These are phyloP conservation scores for Leccinum subspadiceum DNA, from an alignment of 1,284 basidiomycete species.

Conservation along the genomic window DNA sequence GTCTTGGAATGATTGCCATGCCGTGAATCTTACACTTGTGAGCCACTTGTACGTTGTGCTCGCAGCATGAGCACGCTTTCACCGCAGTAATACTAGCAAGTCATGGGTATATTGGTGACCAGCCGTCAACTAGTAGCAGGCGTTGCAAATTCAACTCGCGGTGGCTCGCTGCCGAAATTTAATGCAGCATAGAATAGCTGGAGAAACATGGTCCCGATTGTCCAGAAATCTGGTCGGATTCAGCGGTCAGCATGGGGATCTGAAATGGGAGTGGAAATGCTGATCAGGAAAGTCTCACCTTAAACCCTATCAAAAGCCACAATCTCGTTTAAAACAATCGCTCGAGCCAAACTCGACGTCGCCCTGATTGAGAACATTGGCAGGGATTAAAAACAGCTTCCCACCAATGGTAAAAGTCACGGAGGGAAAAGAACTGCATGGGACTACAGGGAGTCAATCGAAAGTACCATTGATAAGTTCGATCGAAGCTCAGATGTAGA, in stretches of 20 bases:
- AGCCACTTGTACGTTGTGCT: no score
- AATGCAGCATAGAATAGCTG: neutral
- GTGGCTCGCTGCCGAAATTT: neutral
- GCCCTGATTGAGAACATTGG: neutral
- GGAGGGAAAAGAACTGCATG: neutral
- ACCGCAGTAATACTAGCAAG: neutral
- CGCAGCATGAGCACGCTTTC: neutral
- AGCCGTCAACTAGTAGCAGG: neutral
- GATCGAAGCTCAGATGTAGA: neutral
- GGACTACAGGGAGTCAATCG: neutral
- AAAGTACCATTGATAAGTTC: neutral
- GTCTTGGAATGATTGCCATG: no score
- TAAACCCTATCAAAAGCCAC: neutral
- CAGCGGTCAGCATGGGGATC: neutral
- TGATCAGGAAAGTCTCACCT: neutral
- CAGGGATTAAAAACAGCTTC: neutral
- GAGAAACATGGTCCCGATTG: neutral
- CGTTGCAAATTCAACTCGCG: neutral
- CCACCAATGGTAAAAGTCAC: neutral
- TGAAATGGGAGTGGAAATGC: neutral
- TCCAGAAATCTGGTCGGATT: neutral
- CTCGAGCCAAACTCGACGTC: neutral
- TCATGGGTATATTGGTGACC: neutral
- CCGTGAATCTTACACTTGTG: no score
- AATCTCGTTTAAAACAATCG: neutral